These are phyloP conservation scores for Salvia sclarea DNA, from an alignment of 305 asterid species.

Conservation along the genomic window DNA sequence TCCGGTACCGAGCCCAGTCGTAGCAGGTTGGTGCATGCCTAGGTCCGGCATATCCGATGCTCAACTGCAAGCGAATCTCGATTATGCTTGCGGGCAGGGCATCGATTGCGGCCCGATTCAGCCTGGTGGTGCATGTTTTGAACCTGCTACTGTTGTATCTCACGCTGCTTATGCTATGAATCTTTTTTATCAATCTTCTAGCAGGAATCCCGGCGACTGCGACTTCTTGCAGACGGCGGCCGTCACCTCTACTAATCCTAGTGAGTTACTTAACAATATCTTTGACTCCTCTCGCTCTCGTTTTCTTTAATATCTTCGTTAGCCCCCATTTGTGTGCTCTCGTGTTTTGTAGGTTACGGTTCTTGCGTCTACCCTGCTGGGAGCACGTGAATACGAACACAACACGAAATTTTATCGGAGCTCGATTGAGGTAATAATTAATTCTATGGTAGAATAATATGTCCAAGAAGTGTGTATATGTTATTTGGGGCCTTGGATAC, in stretches of 20 bases:
- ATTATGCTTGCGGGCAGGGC: conserved; percentile 76
- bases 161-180: conserved; percentile 82
- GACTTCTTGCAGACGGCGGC: conserved; percentile 68
- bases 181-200: conserved; percentile 66
- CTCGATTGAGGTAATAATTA: conserved; percentile 16
- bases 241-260: conserved; percentile 59
- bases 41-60: conserved; percentile 55
- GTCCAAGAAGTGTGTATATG: conserved; percentile 25
- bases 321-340: background rate
- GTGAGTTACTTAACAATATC: conserved; percentile 51
- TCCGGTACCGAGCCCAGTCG: conserved; percentile 43
- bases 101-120: conserved; percentile 79
- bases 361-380: conserved; percentile 62
- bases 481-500: conserved; percentile 22
- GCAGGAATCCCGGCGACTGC: conserved; percentile 80
- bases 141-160: conserved; percentile 57
- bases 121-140: conserved; percentile 77
- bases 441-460: conserved; percentile 19
- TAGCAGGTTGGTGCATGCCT: conserved; percentile 78
- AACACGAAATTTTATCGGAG: conserved; percentile 9
- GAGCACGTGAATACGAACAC: conserved; percentile 34
- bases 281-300: background rate
- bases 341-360: conserved; percentile 46
- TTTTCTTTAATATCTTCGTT: too few species aligned
- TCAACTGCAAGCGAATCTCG: conserved; percentile 76